Evolutionary conservation across 1,139 yeast species (phyloP).

Genomic region (Magnusiomyces suaveolens): DNA sequence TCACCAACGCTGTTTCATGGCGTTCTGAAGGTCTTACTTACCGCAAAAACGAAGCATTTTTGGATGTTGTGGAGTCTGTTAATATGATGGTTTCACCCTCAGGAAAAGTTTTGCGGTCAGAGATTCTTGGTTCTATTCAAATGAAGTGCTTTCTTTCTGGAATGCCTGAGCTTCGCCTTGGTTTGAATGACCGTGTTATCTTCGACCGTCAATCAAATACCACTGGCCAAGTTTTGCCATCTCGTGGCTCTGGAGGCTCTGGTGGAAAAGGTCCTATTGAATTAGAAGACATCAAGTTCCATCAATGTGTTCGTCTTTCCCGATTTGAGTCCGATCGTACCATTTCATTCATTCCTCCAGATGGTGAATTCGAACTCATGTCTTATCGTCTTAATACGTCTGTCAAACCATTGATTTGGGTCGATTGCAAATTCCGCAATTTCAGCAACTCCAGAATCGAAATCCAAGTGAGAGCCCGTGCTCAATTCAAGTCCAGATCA

Average conservation of each 20-base stretch:
- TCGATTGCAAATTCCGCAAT: constrained; percentile 49
- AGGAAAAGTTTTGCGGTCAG: constrained; percentile 78
- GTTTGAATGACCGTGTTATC: constrained; percentile 77
- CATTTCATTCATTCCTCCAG: constrained; percentile 87
- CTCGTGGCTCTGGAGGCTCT: constrained; percentile 21
- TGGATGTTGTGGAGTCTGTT: constrained; percentile 86
- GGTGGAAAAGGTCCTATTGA: constrained; percentile 31
- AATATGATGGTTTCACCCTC: constrained; percentile 55
- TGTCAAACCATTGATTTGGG: constrained; percentile 84
- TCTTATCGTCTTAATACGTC: constrained; percentile 75
- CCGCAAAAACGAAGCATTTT: constrained; percentile 92
- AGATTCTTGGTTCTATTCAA: constrained; percentile 72
- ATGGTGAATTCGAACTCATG: constrained; percentile 88
- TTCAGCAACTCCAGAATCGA: constrained; percentile 88
- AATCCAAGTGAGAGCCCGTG: constrained; percentile 71
- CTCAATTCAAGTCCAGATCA: constrained; percentile 84
- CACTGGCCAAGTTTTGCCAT: constrained; percentile 28
- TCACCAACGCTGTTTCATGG: constrained; percentile 87
- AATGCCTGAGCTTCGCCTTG: constrained; percentile 89
- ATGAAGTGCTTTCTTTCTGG: constrained; percentile 84
- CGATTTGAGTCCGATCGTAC: constrained; percentile 80
- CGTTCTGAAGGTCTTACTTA: constrained; percentile 84
- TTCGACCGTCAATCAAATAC: constrained; percentile 40
- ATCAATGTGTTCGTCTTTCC: constrained; percentile 80
- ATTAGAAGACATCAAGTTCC: constrained; percentile 93